Percentiles rank a stretch among this genome's conserved stretches.
These are phyloP conservation scores for Candida sithepensis DNA, from an alignment of 805 yeast species.

Conservation along the genomic window DNA sequence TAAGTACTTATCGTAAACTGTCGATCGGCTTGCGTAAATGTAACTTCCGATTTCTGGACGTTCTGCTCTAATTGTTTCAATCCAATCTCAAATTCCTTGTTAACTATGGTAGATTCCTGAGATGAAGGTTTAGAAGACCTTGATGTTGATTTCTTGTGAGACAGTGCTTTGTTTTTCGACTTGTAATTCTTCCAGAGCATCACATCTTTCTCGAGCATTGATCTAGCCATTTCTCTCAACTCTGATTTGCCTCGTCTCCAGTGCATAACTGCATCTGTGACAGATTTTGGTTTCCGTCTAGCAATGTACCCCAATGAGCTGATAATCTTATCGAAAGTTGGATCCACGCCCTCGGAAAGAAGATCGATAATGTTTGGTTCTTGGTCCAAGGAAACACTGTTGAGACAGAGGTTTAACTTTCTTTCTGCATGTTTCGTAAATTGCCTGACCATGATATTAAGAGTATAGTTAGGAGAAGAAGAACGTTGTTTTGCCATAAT, in stretches of 20 bases:
- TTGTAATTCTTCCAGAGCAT: constrained; percentile 22
- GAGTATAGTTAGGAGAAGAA: constrained; percentile 72
- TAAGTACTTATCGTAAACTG: constrained; percentile 84
- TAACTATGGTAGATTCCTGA: constrained; percentile 9
- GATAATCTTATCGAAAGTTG: constrained; percentile 80
- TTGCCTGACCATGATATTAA: constrained; percentile 92
- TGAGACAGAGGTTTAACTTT: constrained; percentile 69
- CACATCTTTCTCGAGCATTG: constrained; percentile 43
- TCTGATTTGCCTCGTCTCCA: constrained; percentile 96
- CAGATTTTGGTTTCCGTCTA: constrained; percentile 85
- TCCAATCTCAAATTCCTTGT: constrained; percentile 8
- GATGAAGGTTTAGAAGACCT: constrained; percentile 13
- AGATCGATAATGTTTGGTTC: constrained; percentile 81
- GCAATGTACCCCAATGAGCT: constrained; percentile 89
- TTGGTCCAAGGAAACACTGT: constrained; percentile 55
- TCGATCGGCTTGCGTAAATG: constrained; percentile 80
- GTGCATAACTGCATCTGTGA: constrained; percentile 95
- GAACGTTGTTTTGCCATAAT: constrained; percentile 42
- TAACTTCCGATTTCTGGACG: constrained; percentile 47
- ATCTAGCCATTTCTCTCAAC: constrained; percentile 62
- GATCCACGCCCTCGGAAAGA: constrained; percentile 82
- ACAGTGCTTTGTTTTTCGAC: constrained; percentile 1
- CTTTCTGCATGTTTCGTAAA: constrained; percentile 92
- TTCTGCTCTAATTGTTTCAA: constrained; percentile 23
- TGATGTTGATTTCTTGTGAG: constrained; percentile 25